Percentiles rank a stretch among this genome's conserved stretches.
Conservation (phyloP, 805 yeast genomes). For the Hanseniaspora guilliermondii region DNA sequence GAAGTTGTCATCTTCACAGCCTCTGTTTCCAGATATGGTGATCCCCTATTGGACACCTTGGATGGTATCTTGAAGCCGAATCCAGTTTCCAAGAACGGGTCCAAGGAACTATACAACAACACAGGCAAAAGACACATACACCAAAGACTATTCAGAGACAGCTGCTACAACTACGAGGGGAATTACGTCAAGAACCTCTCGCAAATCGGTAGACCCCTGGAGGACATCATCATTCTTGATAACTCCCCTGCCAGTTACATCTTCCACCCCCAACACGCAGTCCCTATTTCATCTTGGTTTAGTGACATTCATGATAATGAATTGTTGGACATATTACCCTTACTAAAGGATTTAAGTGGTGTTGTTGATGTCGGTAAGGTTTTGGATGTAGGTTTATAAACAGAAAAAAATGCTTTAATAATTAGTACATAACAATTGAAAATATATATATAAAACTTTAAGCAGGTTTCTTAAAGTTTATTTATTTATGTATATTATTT, state of each 20-base stretch:
- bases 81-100: constrained; percentile 28
- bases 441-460: no score
- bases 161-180: constrained; percentile 87
- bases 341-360: constrained; percentile 71
- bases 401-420: background rate
- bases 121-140: constrained; percentile 40
- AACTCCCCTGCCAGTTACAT: constrained; percentile 97
- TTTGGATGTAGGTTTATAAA: constrained; percentile 50
- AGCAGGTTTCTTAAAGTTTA: constrained; percentile 9
- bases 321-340: constrained; percentile 78
- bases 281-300: constrained; percentile 96
- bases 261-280: constrained; percentile 94
- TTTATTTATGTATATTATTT: background rate
- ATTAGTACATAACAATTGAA: background rate
- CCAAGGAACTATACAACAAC: constrained; percentile 29
- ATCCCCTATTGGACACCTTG: constrained; percentile 80
- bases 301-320: constrained; percentile 96
- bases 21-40: constrained; percentile 88
- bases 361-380: constrained; percentile 81
- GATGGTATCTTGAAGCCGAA: constrained; percentile 42
- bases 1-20: constrained; percentile 98
- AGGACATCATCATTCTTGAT: constrained; percentile 79
- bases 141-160: constrained; percentile 86
- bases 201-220: constrained; percentile 84
- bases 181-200: constrained; percentile 87